Conservation (phyloP, 2,329 filamentous ascomycete species). For the Achaetomium macrosporum region DNA sequence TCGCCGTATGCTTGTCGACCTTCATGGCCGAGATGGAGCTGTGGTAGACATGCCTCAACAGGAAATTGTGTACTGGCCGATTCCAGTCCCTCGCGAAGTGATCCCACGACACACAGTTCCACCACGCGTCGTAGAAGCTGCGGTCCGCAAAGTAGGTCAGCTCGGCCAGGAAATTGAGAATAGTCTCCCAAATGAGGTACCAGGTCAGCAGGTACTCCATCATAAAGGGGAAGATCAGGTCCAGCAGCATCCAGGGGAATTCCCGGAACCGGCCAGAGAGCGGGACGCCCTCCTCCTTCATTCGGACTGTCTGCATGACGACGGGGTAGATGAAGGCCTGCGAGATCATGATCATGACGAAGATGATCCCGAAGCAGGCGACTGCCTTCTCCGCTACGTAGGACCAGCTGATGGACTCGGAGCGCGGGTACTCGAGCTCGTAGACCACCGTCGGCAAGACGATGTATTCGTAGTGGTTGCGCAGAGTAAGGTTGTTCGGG, state of each 20-base stretch:
- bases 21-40: conserved; percentile 67
- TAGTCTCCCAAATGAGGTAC: conserved; percentile 77
- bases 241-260: conserved; percentile 69
- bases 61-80: conserved; percentile 68
- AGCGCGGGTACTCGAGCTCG: conserved; percentile 69
- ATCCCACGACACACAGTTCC: conserved; percentile 63
- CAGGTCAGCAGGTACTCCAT: conserved; percentile 72
- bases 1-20: conserved; percentile 64
- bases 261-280: conserved; percentile 55
- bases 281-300: conserved; percentile 61
- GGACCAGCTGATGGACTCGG: conserved; percentile 62
- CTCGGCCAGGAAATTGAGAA: conserved; percentile 71
- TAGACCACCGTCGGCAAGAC: conserved; percentile 72
- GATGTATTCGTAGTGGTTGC: conserved; percentile 66
- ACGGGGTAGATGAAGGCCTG: conserved; percentile 74
- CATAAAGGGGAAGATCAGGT: conserved; percentile 72
- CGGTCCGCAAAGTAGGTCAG: conserved; percentile 71
- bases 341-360: conserved; percentile 73
- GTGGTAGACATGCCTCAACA: conserved; percentile 75
- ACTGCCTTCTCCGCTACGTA: conserved; percentile 68
- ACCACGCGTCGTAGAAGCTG: conserved; percentile 63
- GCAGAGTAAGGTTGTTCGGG: conserved; percentile 60
- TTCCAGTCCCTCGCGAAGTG: conserved; percentile 81
- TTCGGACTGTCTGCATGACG: conserved; percentile 58
- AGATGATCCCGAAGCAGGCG: conserved; percentile 66